A percentile compares a stretch with the other conserved stretches of the same genome.
phyloP scores from a whole-genome alignment of 1,284 basidiomycete genomes.

The Afroboletus lepidellus region DNA sequence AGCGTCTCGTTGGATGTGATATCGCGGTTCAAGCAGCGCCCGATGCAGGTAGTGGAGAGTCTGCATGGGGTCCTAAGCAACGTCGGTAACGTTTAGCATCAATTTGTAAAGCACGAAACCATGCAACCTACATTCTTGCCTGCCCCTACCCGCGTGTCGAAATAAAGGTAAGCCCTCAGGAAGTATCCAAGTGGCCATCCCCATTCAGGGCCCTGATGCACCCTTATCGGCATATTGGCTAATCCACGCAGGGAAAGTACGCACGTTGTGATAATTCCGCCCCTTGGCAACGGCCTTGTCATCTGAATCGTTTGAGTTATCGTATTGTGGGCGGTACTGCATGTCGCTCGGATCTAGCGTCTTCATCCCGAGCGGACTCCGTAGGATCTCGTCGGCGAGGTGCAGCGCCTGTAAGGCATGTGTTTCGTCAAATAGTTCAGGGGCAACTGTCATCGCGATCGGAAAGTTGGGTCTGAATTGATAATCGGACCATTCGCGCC shows the following conservation, averaged over 20 bases:
- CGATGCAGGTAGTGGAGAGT: slow-evolving; percentile 81
- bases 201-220: slow-evolving; percentile 79
- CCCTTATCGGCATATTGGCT: slow-evolving; percentile 7
- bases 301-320: slow-evolving; percentile 87
- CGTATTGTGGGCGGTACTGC: slow-evolving; percentile 87
- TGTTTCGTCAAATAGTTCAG: slow-evolving; percentile 85
- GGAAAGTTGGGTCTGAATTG: slow-evolving; percentile 92
- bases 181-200: slow-evolving; percentile 95
- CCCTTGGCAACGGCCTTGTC: slow-evolving; percentile 87
- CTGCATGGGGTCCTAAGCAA: slow-evolving; percentile 56
- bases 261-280: slow-evolving; percentile 82
- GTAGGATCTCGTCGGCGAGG: slow-evolving; percentile 73
- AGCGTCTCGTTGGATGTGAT: slow-evolving; percentile 73
- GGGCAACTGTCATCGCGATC: slow-evolving; percentile 96
- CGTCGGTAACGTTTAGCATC: not conserved
- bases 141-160: slow-evolving; percentile 63
- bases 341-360: slow-evolving; percentile 84
- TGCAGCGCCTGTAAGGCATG: slow-evolving; percentile 79
- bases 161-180: slow-evolving; percentile 87
- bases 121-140: slow-evolving; percentile 62
- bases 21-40: slow-evolving; percentile 65
- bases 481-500: slow-evolving; percentile 94
- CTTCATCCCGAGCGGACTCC: slow-evolving; percentile 90
- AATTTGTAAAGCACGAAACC: not conserved
- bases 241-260: slow-evolving; percentile 20